Percentiles rank a stretch among this genome's conserved stretches.
These are phyloP conservation scores for Corymbia calophylla DNA, from an alignment of 441 rosid species.

Conservation along the genomic window DNA sequence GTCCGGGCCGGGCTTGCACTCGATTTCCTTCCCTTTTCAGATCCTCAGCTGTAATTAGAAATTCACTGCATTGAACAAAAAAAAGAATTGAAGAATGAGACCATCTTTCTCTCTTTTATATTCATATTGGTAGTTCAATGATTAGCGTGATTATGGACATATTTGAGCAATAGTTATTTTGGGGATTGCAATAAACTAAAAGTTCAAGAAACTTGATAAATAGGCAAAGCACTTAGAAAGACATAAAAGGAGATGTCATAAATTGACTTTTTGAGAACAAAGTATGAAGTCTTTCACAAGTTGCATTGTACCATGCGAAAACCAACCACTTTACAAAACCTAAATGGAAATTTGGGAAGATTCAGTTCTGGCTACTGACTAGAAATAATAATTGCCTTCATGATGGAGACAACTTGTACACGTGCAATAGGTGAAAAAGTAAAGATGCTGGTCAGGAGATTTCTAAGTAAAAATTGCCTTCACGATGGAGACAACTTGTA, in stretches of 20 bases:
- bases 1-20: no score
- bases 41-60: no score
- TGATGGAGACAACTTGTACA: no score
- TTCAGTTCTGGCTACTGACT: background rate
- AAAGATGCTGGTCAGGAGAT: no score
- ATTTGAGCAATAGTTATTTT: background rate
- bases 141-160: background rate
- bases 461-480: no score
- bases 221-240: background rate
- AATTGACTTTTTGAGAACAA: background rate
- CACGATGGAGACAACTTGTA: no score
- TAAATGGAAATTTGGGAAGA: no score
- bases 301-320: no score
- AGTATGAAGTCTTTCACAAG: background rate
- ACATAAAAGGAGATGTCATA: background rate
- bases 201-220: background rate
- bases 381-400: background rate
- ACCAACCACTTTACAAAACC: background rate
- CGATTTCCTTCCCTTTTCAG: no score
- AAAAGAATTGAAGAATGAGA: no score
- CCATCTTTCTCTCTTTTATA: background rate
- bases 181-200: background rate
- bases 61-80: no score
- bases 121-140: background rate
- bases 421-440: accelerated